These are phyloP conservation scores for Arthrocladium fulminans DNA, from an alignment of 2,329 filamentous ascomycete species.

Conservation along the genomic window DNA sequence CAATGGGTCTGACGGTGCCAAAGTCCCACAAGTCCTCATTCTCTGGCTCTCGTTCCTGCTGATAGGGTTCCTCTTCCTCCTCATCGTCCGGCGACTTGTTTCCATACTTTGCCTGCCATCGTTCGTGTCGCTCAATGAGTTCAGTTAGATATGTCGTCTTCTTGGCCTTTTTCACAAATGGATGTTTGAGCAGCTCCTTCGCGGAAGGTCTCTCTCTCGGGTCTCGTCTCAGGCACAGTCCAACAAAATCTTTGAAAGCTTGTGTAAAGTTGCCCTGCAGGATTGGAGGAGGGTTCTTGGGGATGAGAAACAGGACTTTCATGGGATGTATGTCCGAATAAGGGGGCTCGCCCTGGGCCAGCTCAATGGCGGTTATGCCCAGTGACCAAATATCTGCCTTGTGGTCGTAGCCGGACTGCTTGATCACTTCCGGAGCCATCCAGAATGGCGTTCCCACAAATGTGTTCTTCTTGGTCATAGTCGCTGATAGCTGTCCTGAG, in stretches of 20 bases:
- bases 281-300: constrained; percentile 80
- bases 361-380: constrained; percentile 84
- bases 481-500: constrained; percentile 88
- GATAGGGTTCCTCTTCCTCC: constrained; percentile 42
- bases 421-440: constrained; percentile 99
- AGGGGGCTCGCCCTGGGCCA: constrained; percentile 85
- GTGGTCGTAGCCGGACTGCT: constrained; percentile 94
- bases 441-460: constrained; percentile 98
- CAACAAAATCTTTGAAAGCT: constrained; percentile 74
- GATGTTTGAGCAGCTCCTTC: constrained; percentile 76
- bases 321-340: constrained; percentile 97
- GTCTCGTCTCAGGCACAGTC: constrained; percentile 77
- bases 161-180: constrained; percentile 84
- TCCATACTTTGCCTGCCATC: constrained; percentile 77
- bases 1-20: constrained; percentile 80
- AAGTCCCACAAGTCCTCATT: constrained; percentile 97
- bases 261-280: constrained; percentile 75
- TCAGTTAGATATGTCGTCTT: constrained; percentile 96
- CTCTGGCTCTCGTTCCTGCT: constrained; percentile 43
- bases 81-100: constrained; percentile 59
- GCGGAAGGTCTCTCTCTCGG: constrained; percentile 81
- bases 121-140: constrained; percentile 79
- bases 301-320: constrained; percentile 95
- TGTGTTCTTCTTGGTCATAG: constrained; percentile 99
- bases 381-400: constrained; percentile 98